Evolutionary conservation across 1,139 yeast genomes (phyloP).

Genomic region (Yarrowia galli): DNA sequence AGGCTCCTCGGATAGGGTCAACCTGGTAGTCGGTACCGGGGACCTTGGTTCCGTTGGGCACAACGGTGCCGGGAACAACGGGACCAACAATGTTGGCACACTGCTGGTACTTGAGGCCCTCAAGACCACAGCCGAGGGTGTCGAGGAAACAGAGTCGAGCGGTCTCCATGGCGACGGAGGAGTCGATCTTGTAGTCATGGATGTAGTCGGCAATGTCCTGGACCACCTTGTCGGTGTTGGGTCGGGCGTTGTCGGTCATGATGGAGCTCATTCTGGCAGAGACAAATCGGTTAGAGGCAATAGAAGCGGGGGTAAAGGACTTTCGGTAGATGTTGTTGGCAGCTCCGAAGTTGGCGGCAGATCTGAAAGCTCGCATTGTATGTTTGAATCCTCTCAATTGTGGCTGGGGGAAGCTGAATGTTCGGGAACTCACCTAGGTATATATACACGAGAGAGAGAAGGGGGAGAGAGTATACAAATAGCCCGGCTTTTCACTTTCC

Average conservation of each 20-base stretch:
- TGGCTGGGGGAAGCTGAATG: conserved; percentile 18
- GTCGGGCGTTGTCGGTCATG: conserved; percentile 57
- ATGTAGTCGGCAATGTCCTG: conserved; percentile 60
- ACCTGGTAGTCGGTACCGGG: conserved; percentile 60
- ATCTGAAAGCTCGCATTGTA: conserved; percentile 38
- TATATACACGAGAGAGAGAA: conserved; percentile 17
- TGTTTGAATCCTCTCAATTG: conserved; percentile 28
- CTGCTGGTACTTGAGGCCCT: conserved; percentile 62
- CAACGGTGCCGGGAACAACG: conserved; percentile 61
- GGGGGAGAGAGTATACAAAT: too few relatives aligned
- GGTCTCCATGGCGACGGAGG: conserved; percentile 59
- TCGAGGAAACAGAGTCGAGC: conserved; percentile 63
- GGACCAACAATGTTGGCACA: conserved; percentile 61
- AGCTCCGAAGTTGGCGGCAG: conserved; percentile 40
- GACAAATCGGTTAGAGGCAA: conserved; percentile 39
- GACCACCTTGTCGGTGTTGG: conserved; percentile 59
- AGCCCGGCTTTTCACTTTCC: conserved; percentile 12
- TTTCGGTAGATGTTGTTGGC: conserved; percentile 39
- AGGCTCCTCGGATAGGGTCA: conserved; percentile 66
- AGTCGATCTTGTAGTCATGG: conserved; percentile 57
- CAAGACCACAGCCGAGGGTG: conserved; percentile 67
- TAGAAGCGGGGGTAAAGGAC: conserved; percentile 38
- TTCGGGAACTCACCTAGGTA: conserved; percentile 31
- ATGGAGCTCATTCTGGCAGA: conserved; percentile 43
- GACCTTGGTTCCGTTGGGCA: conserved; percentile 62